These are phyloP conservation scores for Zymoseptoria brevis DNA, from an alignment of 2,329 filamentous ascomycete genomes.

Conservation along the genomic window DNA sequence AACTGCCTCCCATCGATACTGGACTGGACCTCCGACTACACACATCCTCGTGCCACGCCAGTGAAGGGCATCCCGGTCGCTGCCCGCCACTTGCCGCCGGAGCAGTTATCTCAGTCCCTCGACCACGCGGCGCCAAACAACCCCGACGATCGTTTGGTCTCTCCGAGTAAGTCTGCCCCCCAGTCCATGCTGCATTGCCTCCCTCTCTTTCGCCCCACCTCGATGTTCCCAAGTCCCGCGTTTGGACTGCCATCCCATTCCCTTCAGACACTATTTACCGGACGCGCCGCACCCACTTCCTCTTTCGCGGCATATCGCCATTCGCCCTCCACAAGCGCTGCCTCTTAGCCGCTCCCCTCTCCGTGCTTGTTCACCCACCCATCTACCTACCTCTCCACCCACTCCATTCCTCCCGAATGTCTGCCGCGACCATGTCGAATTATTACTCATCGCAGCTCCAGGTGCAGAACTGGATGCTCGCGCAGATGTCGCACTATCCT, in stretches of 20 bases:
- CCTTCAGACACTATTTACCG: conserved; percentile 17
- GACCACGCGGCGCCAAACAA: conserved; percentile 8
- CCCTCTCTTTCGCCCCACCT: conserved; percentile 1
- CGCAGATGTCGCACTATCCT: conserved; percentile 31
- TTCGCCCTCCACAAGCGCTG: conserved; percentile 17
- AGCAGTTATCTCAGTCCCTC: conserved; percentile 15
- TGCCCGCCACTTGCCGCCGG: conserved; percentile 20
- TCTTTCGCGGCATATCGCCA: not conserved
- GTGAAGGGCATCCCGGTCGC: conserved; percentile 18
- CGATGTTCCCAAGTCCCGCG: not conserved
- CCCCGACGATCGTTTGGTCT: conserved; percentile 9
- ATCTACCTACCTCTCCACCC: conserved; percentile 4
- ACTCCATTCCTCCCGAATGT: conserved; percentile 21
- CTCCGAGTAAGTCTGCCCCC: conserved; percentile 17
- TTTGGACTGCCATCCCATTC: not conserved
- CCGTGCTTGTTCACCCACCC: not conserved
- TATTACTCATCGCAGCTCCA: conserved; percentile 28
- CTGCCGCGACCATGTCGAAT: conserved; percentile 28
- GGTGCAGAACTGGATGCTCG: conserved; percentile 29
- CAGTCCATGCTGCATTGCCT: conserved; percentile 6
- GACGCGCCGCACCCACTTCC: conserved; percentile 16
- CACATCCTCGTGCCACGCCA: conserved; percentile 17
- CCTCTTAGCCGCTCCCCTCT: conserved; percentile 9
- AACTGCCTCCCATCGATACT: not conserved
- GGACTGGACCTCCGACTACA: not conserved